A percentile compares a stretch with the other conserved stretches of the same genome.
Conservation (phyloP, 257 asterid genomes). For the Fraxinus anomala region DNA sequence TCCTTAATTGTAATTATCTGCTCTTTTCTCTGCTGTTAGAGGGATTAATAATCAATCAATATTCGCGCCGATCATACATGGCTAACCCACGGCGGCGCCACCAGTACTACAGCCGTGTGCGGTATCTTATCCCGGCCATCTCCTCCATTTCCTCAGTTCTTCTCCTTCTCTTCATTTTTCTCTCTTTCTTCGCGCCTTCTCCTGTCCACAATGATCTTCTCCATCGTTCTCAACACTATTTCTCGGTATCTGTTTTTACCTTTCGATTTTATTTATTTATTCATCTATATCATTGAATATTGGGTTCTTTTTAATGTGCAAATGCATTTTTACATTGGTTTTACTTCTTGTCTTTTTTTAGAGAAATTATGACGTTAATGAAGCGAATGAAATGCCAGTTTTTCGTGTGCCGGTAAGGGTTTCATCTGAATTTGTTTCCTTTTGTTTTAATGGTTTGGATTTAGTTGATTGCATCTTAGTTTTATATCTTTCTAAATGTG, state of each 20-base stretch:
- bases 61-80: constrained; percentile 47
- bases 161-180: constrained; percentile 52
- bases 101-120: constrained; percentile 46
- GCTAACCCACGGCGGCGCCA: constrained; percentile 77
- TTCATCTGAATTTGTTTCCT: constrained; percentile 17
- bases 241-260: constrained; percentile 30
- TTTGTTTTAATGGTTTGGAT: constrained; percentile 7
- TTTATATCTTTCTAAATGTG: constrained; percentile 37
- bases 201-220: constrained; percentile 57
- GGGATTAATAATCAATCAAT: constrained; percentile 2
- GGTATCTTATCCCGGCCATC: constrained; percentile 52
- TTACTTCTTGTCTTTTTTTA: constrained; percentile 24
- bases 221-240: constrained; percentile 29
- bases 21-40: neutral
- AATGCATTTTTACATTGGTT: constrained; percentile 20
- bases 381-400: constrained; percentile 29
- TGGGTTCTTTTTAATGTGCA: constrained; percentile 18
- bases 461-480: constrained; percentile 40
- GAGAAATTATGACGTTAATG: constrained; percentile 34
- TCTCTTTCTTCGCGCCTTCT: constrained; percentile 78
- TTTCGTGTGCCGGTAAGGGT: constrained; percentile 63
- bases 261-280: neutral
- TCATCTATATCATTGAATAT: neutral
- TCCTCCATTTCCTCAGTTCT: constrained; percentile 55
- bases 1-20: neutral